Evolutionary conservation across 352 stramenopile species (phyloP), one percentile per base, ranked within the genome.

Genomic region (Globisporangium okanoganense): DNA sequence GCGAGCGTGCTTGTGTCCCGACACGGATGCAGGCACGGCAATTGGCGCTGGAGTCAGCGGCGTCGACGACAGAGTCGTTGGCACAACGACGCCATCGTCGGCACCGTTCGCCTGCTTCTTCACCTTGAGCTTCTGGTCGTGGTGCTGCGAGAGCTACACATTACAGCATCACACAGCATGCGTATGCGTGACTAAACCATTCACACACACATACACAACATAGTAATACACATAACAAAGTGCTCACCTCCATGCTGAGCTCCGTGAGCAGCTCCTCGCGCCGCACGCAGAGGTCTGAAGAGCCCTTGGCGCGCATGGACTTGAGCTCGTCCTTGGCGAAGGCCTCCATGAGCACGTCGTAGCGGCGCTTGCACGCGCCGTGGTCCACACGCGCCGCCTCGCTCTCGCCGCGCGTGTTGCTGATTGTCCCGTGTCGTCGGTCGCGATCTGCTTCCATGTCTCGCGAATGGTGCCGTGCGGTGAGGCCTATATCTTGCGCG

Each of bases 241-340:
- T 0, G 16, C 18, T 22, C 38, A 63, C 57, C 47, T 63, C 47
- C 20, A 63, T 38, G 27, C 57, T 63, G 14, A 63, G 57, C 16
- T 63, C 57, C 24, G 57, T 57, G 25, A 63, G 57, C 36, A 63
- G 57, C 57, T 56, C 57, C 47, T 63, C 57, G 20, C 57, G 48
- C 16, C 38, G 57, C 35, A 63, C 35, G 44, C 57, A 63, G 33
- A 63, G 57, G 24, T 63, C 57, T 0, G 50, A 24, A 5, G 57
- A 63, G 24, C 57, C 57, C 48, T 63, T 63, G 18, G 57, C 57
- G 36, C 57, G 57, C 57, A 63, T 63, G 12, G 57, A 63, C 57
- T 63, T 63, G 57, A 63, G 57, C 35, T 63, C 57, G 25, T 63
- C 57, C 29, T 63, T 63, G 33, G 50, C 57, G 4, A 57, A 63